Conservation (phyloP, 2,329 filamentous ascomycete genomes). For the Nemania sp. region DNA sequence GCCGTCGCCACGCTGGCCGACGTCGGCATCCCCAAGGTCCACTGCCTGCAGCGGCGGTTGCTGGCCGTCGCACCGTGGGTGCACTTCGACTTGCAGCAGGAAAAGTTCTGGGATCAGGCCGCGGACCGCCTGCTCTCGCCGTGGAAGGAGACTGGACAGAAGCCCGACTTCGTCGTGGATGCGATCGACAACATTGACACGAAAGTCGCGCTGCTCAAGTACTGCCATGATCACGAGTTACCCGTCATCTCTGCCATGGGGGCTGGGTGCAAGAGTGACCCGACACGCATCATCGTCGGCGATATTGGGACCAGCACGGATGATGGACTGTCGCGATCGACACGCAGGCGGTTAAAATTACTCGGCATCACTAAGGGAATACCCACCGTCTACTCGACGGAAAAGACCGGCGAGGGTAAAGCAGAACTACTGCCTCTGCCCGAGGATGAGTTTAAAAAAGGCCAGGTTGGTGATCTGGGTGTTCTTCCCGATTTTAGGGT, state of each 20-base stretch:
- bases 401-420: constrained; percentile 88
- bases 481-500: constrained; percentile 92
- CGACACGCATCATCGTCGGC: constrained; percentile 83
- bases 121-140: constrained; percentile 70
- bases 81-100: constrained; percentile 81
- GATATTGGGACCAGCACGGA: constrained; percentile 89
- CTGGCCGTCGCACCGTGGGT: constrained; percentile 92
- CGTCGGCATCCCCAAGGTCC: constrained; percentile 90
- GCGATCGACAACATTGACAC: constrained; percentile 98
- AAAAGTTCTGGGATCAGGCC: constrained; percentile 74
- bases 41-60: constrained; percentile 77
- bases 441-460: constrained; percentile 87
- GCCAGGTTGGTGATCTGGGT: constrained; percentile 81
- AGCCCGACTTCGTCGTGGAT: constrained; percentile 89
- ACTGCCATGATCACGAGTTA: constrained; percentile 78
- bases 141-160: constrained; percentile 64
- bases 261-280: constrained; percentile 88
- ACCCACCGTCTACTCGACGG: constrained; percentile 88
- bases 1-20: constrained; percentile 92
- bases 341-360: constrained; percentile 76
- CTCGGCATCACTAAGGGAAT: constrained; percentile 83
- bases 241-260: constrained; percentile 95
- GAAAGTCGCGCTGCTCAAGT: constrained; percentile 87
- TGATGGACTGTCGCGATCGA: constrained; percentile 84
- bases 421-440: constrained; percentile 84